Conservation (phyloP, 2,329 filamentous ascomycete genomes). For the Stemphylium lycopersici region DNA sequence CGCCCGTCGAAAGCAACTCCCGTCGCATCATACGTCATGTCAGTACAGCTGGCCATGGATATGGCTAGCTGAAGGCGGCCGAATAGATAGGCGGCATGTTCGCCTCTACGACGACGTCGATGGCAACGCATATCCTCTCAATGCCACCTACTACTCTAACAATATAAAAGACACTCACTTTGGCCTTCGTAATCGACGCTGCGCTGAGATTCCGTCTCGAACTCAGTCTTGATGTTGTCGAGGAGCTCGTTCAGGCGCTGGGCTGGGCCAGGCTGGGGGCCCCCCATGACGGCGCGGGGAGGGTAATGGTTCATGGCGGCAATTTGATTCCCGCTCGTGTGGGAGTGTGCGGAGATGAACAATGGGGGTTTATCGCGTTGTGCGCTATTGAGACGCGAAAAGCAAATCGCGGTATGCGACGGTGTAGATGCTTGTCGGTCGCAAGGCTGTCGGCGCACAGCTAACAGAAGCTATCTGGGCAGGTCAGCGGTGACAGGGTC, state of each 20-base stretch:
- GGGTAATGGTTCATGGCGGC: slow-evolving; percentile 72
- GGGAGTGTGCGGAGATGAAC: background rate
- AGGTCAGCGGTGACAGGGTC: slow-evolving; percentile 15
- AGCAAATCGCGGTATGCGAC: slow-evolving; percentile 23
- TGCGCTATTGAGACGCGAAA: slow-evolving; percentile 14
- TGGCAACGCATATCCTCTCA: background rate
- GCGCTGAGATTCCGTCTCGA: slow-evolving; percentile 81
- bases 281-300: slow-evolving; percentile 77
- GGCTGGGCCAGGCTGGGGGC: slow-evolving; percentile 62
- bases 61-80: too few relatives aligned
- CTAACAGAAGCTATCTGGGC: slow-evolving; percentile 13
- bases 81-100: too few relatives aligned
- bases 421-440: slow-evolving; percentile 17
- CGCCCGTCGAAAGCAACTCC: too few relatives aligned
- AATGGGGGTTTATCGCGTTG: slow-evolving; percentile 2
- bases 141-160: background rate
- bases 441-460: slow-evolving; percentile 32
- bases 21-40: too few relatives aligned
- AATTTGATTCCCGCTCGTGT: slow-evolving; percentile 1
- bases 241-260: slow-evolving; percentile 88
- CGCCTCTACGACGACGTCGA: too few relatives aligned
- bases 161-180: slow-evolving; percentile 67
- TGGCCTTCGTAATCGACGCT: slow-evolving; percentile 91
- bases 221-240: slow-evolving; percentile 88
- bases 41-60: too few relatives aligned